A percentile compares a stretch with the other conserved stretches of the same genome.
Evolutionary conservation across 345 rosid species (phyloP).

Genomic region (Triadica sebifera): DNA sequence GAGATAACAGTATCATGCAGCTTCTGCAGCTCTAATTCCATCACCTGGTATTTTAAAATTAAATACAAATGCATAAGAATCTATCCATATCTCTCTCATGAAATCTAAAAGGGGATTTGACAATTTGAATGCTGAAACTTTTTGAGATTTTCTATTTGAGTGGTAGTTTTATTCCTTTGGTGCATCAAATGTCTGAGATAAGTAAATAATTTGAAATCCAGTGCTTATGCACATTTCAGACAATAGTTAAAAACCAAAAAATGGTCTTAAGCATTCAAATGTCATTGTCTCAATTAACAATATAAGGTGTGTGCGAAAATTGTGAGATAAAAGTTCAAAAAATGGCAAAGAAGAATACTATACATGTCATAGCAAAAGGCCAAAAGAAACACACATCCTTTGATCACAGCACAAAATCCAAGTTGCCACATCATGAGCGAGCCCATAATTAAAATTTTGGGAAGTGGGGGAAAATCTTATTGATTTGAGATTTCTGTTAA

Average conservation of each 20-base stretch:
- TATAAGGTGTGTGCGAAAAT: too few species aligned
- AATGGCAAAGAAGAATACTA: background rate
- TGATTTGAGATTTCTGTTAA: background rate
- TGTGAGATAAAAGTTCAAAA: background rate
- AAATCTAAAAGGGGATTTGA: background rate
- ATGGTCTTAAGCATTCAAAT: background rate
- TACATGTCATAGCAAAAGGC: background rate
- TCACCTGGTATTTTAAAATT: constrained; percentile 44
- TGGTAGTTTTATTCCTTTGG: background rate
- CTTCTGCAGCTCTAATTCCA: constrained; percentile 84
- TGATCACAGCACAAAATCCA: background rate
- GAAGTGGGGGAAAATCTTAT: background rate
- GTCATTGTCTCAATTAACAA: background rate
- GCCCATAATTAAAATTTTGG: background rate
- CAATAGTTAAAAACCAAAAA: background rate
- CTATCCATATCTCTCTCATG: constrained; percentile 1
- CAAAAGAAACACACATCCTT: background rate
- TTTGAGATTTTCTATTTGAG: background rate
- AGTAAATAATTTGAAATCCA: background rate
- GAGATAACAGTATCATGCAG: constrained; percentile 56
- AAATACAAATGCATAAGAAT: background rate
- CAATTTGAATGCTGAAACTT: background rate
- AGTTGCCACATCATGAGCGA: background rate
- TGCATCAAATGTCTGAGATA: background rate
- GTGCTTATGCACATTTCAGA: background rate